Conservation (phyloP, 2,329 filamentous ascomycete genomes). For the Epichloe hybrida region DNA sequence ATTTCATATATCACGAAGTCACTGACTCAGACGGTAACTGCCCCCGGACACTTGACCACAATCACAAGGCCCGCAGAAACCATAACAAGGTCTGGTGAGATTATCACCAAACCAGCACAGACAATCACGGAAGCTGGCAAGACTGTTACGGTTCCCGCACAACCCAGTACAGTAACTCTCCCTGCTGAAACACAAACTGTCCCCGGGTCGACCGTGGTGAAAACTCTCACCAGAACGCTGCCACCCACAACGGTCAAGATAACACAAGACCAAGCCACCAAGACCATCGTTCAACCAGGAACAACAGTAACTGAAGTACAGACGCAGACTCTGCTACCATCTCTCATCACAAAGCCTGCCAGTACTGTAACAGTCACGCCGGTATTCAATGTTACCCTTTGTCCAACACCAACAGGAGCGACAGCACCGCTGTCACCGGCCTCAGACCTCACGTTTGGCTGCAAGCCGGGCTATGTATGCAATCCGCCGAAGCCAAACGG, state of each 20-base stretch:
- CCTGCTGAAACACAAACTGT: conserved; percentile 12
- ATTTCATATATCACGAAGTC: conserved; percentile 6
- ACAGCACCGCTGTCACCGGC: conserved; percentile 17
- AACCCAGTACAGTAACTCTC: conserved; percentile 14
- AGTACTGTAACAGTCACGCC: conserved; percentile 16
- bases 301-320: conserved; percentile 18
- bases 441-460: conserved; percentile 39
- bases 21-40: conserved; percentile 3
- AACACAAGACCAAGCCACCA: conserved; percentile 12
- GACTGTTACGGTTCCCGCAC: conserved; percentile 14
- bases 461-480: conserved; percentile 38
- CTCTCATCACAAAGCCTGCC: conserved; percentile 16
- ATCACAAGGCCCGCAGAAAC: conserved; percentile 5
- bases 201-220: conserved; percentile 5
- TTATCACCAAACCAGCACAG: conserved; percentile 7
- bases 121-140: conserved; percentile 1
- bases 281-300: conserved; percentile 19
- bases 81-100: not conserved
- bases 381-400: conserved; percentile 23
- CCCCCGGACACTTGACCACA: conserved; percentile 4
- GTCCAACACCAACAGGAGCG: conserved; percentile 29
- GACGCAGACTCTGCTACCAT: conserved; percentile 14
- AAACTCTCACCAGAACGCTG: conserved; percentile 5
- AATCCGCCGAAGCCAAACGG: conserved; percentile 31
- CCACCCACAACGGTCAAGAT: conserved; percentile 7